These are phyloP conservation scores for Geotrichum carabidarum DNA, from an alignment of 1,139 yeast species.

Conservation along the genomic window DNA sequence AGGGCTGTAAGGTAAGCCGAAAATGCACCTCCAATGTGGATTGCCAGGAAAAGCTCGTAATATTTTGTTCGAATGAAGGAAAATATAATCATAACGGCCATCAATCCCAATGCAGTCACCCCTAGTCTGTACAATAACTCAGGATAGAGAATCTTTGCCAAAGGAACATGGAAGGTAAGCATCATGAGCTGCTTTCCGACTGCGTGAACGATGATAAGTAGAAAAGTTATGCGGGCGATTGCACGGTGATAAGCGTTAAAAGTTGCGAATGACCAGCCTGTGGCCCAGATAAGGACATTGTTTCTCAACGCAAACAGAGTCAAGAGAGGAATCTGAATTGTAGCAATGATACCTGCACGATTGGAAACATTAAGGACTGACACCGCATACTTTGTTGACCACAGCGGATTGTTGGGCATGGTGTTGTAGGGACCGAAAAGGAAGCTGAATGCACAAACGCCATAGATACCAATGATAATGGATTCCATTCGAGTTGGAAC, in stretches of 20 bases:
- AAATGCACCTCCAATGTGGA: slow-evolving; percentile 44
- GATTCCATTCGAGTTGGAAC: slow-evolving; percentile 66
- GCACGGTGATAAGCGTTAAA: slow-evolving; percentile 59
- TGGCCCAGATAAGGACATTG: slow-evolving; percentile 51
- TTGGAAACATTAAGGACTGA: slow-evolving; percentile 49
- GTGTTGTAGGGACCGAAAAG: slow-evolving; percentile 43
- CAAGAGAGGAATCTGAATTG: slow-evolving; percentile 52
- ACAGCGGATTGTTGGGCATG: slow-evolving; percentile 40
- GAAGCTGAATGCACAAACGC: slow-evolving; percentile 44
- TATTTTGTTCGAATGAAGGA: slow-evolving; percentile 47
- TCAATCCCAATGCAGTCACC: slow-evolving; percentile 48
- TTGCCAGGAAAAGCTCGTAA: slow-evolving; percentile 46
- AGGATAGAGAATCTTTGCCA: slow-evolving; percentile 32
- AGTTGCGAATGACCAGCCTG: slow-evolving; percentile 60
- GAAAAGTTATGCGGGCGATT: slow-evolving; percentile 48
- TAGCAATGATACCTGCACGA: slow-evolving; percentile 56
- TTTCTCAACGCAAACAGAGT: slow-evolving; percentile 58
- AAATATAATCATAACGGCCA: slow-evolving; percentile 45
- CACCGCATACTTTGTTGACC: slow-evolving; percentile 41
- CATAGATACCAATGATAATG: slow-evolving; percentile 45
- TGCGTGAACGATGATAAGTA: slow-evolving; percentile 43
- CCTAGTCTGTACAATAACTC: slow-evolving; percentile 49
- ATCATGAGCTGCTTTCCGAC: slow-evolving; percentile 35
- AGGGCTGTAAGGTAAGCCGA: slow-evolving; percentile 46
- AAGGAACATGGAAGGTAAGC: slow-evolving; percentile 17